Evolutionary conservation across 306 rosid genomes (phyloP).

Genomic region (Albizia julibrissin): DNA sequence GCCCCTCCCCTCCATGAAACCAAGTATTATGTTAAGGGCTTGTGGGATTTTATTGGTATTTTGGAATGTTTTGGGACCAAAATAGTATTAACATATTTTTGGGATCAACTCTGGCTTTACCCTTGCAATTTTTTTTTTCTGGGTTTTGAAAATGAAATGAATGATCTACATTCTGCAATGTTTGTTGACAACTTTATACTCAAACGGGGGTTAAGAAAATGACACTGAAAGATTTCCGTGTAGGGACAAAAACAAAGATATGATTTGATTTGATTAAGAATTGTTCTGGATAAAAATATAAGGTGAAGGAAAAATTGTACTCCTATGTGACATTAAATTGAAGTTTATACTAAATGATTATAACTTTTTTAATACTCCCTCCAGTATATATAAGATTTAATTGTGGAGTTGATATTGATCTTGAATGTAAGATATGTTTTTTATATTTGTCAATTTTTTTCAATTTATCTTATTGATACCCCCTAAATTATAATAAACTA

Average conservation of each 20-base stretch:
- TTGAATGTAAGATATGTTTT: too few species aligned
- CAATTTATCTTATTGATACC: too few species aligned
- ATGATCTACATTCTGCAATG: background rate
- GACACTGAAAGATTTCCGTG: background rate
- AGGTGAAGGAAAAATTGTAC: too few species aligned
- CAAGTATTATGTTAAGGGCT: background rate
- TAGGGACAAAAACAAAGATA: background rate
- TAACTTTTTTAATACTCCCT: too few species aligned
- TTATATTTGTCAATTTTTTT: too few species aligned
- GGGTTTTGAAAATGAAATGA: background rate
- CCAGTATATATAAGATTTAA: too few species aligned
- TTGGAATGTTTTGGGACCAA: background rate
- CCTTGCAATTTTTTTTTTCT: background rate
- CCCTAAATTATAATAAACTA: too few species aligned
- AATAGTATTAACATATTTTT: background rate
- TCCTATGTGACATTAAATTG: too few species aligned
- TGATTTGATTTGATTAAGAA: too few species aligned
- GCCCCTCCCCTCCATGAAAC: background rate
- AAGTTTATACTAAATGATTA: too few species aligned
- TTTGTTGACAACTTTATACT: background rate
- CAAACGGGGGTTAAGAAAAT: background rate
- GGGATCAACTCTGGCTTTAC: background rate
- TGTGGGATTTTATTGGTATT: background rate
- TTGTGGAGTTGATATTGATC: too few species aligned
- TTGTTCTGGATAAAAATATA: too few species aligned